phyloP scores from a whole-genome alignment of 1,139 yeast genomes.

The Debaryomyces udenii region DNA sequence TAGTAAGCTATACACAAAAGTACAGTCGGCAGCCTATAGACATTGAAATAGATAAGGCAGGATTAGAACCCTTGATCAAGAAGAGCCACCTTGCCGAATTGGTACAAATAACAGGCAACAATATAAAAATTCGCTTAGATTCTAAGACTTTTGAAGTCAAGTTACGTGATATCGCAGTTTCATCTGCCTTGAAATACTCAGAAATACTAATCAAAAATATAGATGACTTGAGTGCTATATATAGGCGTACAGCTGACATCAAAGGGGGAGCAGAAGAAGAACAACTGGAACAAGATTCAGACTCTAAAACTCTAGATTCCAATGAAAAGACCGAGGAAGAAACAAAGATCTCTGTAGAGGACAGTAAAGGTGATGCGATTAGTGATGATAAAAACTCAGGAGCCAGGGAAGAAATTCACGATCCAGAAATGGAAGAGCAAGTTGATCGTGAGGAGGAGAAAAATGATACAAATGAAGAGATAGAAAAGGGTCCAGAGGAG shows the following conservation, averaged over 20 bases:
- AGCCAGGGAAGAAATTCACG: conserved; percentile 14
- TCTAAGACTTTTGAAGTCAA: conserved; percentile 19
- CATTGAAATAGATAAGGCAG: conserved; percentile 13
- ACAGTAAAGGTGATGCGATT: conserved; percentile 12
- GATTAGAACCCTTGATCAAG: conserved; percentile 16
- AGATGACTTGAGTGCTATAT: conserved; percentile 21
- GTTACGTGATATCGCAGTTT: conserved; percentile 31
- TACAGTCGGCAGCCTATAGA: conserved; percentile 12
- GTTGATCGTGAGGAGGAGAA: conserved; percentile 9
- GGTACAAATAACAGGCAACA: conserved; percentile 22
- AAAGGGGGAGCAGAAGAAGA: neutral
- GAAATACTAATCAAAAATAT: conserved; percentile 29
- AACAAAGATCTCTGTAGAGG: conserved; percentile 8
- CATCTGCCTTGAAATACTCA: conserved; percentile 29
- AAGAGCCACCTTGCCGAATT: conserved; percentile 21
- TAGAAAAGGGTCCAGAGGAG: conserved; percentile 10
- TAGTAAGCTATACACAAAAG: conserved; percentile 19
- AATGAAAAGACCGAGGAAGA: conserved; percentile 9
- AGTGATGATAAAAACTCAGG: conserved; percentile 1
- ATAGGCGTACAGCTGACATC: neutral
- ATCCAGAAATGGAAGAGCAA: conserved; percentile 11
- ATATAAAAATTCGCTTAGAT: conserved; percentile 21
- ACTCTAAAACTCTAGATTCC: neutral
- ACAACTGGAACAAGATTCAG: conserved; percentile 5
- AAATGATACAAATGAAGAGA: conserved; percentile 14